Conservation (phyloP, 108 stramenopile species). For the Fragilariopsis cylindrus region DNA sequence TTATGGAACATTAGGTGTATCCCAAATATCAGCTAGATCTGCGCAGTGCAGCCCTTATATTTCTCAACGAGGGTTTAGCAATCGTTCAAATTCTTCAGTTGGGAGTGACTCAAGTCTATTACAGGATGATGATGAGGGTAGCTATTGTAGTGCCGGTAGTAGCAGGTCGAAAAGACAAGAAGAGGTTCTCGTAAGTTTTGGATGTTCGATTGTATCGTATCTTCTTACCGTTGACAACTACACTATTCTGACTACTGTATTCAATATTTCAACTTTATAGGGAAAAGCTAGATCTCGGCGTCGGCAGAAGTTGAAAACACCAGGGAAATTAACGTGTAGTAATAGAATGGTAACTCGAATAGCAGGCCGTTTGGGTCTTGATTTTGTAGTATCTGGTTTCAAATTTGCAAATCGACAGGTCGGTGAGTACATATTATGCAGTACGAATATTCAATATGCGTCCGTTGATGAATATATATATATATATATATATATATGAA, state of each 20-base stretch:
- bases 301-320: constrained; percentile 5
- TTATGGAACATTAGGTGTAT: constrained; percentile 12
- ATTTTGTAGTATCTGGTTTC: constrained; percentile 56
- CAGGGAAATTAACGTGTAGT: not conserved
- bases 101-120: constrained; percentile 3
- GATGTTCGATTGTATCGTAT: not conserved
- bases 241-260: not conserved
- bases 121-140: constrained; percentile 4
- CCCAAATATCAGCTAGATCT: not conserved
- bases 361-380: constrained; percentile 61
- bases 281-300: constrained; percentile 16
- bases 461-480: not conserved
- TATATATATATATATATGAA: not conserved
- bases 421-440: constrained; percentile 23
- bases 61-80: not conserved
- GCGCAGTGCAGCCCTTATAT: constrained; percentile 16
- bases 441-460: too few species aligned
- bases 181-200: constrained; percentile 15
- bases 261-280: not conserved
- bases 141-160: not conserved
- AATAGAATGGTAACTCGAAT: constrained; percentile 26
- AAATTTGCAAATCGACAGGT: constrained; percentile 51
- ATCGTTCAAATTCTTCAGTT: not conserved
- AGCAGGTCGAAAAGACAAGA: constrained; percentile 10
- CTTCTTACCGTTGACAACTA: not conserved